Conservation (phyloP, 73 alveolate genomes). For the Tetrahymena malaccensis region DNA sequence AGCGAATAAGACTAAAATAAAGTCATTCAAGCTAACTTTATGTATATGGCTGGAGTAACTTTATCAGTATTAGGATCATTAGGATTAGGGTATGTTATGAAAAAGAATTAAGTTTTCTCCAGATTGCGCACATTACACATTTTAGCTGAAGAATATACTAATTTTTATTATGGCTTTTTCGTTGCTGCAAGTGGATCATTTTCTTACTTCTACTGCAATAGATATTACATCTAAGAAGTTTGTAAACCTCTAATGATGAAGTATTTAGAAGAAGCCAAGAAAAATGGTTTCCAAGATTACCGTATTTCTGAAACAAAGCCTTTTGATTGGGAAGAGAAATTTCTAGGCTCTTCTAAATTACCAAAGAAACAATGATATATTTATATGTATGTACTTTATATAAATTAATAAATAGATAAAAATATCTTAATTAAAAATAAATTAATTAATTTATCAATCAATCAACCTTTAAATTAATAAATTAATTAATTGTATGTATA, state of each 20-base stretch:
- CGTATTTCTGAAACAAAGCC: constrained; percentile 5
- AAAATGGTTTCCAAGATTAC: constrained; percentile 34
- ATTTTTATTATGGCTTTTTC: constrained; percentile 12
- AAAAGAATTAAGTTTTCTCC: neutral
- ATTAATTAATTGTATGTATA: neutral
- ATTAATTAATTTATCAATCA: neutral
- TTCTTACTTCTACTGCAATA: constrained; percentile 2
- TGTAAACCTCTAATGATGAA: constrained; percentile 22
- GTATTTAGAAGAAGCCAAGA: constrained; percentile 26
- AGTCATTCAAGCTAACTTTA: constrained; percentile 2
- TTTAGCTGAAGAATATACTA: neutral
- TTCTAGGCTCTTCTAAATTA: neutral
- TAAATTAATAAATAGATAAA: neutral
- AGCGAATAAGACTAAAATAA: constrained; percentile 16
- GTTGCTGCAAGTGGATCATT: constrained; percentile 12
- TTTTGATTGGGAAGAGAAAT: neutral
- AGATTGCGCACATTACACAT: neutral
- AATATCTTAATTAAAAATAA: neutral
- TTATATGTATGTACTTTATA: neutral
- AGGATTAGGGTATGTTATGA: neutral
- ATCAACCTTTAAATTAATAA: neutral
- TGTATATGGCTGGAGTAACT: constrained; percentile 9
- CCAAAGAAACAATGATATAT: neutral
- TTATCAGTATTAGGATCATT: neutral
- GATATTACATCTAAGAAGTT: neutral